Conservation (phyloP, 2,329 filamentous ascomycete genomes). For the Cladosporium sp. region DNA sequence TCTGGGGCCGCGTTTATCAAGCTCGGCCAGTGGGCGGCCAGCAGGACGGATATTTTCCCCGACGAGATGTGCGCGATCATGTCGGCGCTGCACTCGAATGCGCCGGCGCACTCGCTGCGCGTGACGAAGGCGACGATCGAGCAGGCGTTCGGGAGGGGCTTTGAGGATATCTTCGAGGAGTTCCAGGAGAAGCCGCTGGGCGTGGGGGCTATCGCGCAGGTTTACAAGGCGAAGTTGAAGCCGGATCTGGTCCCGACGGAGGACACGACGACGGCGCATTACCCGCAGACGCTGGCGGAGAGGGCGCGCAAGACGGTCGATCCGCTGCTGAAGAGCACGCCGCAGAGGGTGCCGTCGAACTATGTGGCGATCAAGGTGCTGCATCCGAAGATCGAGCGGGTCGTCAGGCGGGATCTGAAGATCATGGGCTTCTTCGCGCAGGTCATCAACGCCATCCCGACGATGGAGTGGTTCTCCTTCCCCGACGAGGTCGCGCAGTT, state of each 20-base stretch:
- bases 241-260: constrained; percentile 63
- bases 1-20: constrained; percentile 97
- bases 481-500: constrained; percentile 93
- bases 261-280: constrained; percentile 47
- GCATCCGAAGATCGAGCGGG: constrained; percentile 83
- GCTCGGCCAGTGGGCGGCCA: constrained; percentile 97
- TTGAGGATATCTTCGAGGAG: constrained; percentile 93
- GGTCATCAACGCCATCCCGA: constrained; percentile 77
- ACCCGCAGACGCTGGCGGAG: constrained; percentile 54
- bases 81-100: constrained; percentile 91
- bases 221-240: constrained; percentile 91
- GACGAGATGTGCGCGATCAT: constrained; percentile 85
- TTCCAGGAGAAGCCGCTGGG: constrained; percentile 85
- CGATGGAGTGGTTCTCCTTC: constrained; percentile 93
- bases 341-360: constrained; percentile 75
- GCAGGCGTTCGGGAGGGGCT: constrained; percentile 72
- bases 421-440: constrained; percentile 93
- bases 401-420: constrained; percentile 79
- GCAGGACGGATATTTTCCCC: constrained; percentile 92
- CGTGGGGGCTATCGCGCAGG: constrained; percentile 93
- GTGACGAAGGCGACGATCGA: constrained; percentile 73
- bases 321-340: constrained; percentile 76
- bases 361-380: constrained; percentile 96
- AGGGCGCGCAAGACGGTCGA: constrained; percentile 78
- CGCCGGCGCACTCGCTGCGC: constrained; percentile 80